Percentiles rank a stretch among this genome's conserved stretches.
Evolutionary conservation across 495 filamentous ascomycete species (phyloP).

Genomic region (Podospora comata): DNA sequence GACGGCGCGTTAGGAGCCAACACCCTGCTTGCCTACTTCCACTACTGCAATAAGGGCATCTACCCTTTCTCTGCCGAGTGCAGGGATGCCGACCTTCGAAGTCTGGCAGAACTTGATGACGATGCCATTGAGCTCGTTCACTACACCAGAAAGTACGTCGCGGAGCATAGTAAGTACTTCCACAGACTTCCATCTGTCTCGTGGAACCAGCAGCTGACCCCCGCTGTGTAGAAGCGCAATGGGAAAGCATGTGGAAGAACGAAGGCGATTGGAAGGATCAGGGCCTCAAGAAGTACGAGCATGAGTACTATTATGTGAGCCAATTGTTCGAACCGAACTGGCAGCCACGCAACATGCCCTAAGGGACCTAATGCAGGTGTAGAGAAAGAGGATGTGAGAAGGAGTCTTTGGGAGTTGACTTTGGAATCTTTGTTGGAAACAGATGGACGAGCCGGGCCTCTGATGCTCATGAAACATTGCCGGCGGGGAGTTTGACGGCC

Average conservation of each 20-base stretch:
- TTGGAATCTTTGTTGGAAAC: background rate
- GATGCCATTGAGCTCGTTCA: conserved; percentile 38
- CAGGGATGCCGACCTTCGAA: conserved; percentile 46
- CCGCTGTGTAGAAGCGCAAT: conserved; percentile 35
- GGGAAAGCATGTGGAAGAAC: conserved; percentile 24
- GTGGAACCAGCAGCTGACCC: conserved; percentile 10
- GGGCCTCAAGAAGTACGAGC: conserved; percentile 38
- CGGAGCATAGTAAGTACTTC: conserved; percentile 41
- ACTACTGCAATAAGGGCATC: conserved; percentile 57
- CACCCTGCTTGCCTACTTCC: conserved; percentile 56
- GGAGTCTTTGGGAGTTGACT: background rate
- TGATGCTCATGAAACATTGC: background rate
- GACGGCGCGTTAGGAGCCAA: conserved; percentile 47
- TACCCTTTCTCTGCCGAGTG: conserved; percentile 50
- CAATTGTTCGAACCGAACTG: conserved; percentile 52
- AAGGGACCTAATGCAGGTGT: conserved; percentile 22
- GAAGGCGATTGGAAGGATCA: conserved; percentile 22
- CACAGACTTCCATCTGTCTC: background rate
- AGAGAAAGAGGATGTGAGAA: conserved; percentile 16
- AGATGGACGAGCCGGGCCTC: background rate
- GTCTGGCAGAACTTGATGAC: conserved; percentile 45
- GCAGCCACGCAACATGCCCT: conserved; percentile 45
- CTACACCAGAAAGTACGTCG: conserved; percentile 35
- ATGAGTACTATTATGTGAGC: conserved; percentile 52
- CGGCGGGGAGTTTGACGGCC: background rate